These are phyloP conservation scores for Oxytropis ochrocephala DNA, from an alignment of 306 rosid genomes.

Conservation along the genomic window DNA sequence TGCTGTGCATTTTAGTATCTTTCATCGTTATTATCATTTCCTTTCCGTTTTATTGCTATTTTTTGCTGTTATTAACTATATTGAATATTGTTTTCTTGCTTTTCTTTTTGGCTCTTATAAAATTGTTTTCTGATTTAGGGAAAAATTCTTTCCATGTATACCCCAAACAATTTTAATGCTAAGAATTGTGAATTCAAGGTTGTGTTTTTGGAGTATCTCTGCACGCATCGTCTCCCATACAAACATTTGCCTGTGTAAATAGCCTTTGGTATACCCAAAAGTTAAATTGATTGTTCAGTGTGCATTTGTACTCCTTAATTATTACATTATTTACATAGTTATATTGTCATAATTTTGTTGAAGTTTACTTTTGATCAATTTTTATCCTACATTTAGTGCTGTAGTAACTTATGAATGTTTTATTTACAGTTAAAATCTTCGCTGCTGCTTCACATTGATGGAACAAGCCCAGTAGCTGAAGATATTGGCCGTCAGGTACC, in stretches of 20 bases:
- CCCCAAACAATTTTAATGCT: neutral
- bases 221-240: neutral
- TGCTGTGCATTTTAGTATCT: no score
- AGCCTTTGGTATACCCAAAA: neutral
- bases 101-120: neutral
- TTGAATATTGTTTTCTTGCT: neutral
- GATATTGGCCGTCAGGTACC: conserved; percentile 95
- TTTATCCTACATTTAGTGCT: neutral
- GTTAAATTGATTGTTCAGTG: neutral
- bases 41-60: neutral
- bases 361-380: neutral
- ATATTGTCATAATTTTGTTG: neutral
- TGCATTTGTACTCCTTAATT: neutral
- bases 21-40: no score
- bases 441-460: conserved; percentile 81
- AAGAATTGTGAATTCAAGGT: neutral
- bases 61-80: neutral
- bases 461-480: conserved; percentile 85
- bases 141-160: neutral
- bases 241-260: neutral
- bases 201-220: neutral
- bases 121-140: neutral
- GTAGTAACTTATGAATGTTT: neutral
- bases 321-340: neutral
- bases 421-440: conserved; percentile 77